A percentile compares a stretch with the other conserved stretches of the same genome.
These are phyloP conservation scores for Pelargonium nanum DNA, from an alignment of 345 rosid species.

Conservation along the genomic window DNA sequence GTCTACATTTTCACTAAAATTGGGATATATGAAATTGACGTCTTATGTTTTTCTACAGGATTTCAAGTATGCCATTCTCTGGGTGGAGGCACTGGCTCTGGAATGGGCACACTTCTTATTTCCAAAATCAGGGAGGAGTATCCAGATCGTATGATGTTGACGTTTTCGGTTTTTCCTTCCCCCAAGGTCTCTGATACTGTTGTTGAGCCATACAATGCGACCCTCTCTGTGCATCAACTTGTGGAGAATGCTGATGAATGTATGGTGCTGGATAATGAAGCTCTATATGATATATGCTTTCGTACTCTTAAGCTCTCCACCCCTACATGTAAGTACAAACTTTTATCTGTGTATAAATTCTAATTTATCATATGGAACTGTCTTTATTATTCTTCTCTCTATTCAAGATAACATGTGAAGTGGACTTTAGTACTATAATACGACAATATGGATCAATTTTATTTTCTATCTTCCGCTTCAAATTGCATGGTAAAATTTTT, in stretches of 20 bases:
- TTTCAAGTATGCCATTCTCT: slow-evolving; percentile 23
- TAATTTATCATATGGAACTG: no score
- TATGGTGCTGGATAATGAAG: slow-evolving; percentile 26
- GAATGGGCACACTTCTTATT: slow-evolving; percentile 25
- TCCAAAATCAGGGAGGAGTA: slow-evolving; percentile 27
- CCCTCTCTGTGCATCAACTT: slow-evolving; percentile 21
- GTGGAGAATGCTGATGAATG: slow-evolving; percentile 24
- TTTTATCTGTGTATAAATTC: neutral
- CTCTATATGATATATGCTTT: slow-evolving; percentile 20
- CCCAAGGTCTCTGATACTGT: slow-evolving; percentile 24
- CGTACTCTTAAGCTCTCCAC: slow-evolving; percentile 23
- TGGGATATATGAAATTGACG: neutral
- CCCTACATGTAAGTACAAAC: slow-evolving; percentile 16
- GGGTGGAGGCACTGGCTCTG: slow-evolving; percentile 26
- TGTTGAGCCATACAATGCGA: slow-evolving; percentile 23
- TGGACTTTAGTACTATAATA: no score
- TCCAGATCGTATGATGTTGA: slow-evolving; percentile 25
- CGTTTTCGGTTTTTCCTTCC: slow-evolving; percentile 23
- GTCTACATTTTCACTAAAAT: neutral
- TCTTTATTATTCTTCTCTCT: no score
- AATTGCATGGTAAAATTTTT: no score
- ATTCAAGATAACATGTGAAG: neutral
- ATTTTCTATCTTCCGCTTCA: no score
- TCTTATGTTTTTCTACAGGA: slow-evolving; percentile 8
- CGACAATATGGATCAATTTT: no score